Conservation (phyloP, 176 grass and related monocot species). For the Areca catechu region DNA sequence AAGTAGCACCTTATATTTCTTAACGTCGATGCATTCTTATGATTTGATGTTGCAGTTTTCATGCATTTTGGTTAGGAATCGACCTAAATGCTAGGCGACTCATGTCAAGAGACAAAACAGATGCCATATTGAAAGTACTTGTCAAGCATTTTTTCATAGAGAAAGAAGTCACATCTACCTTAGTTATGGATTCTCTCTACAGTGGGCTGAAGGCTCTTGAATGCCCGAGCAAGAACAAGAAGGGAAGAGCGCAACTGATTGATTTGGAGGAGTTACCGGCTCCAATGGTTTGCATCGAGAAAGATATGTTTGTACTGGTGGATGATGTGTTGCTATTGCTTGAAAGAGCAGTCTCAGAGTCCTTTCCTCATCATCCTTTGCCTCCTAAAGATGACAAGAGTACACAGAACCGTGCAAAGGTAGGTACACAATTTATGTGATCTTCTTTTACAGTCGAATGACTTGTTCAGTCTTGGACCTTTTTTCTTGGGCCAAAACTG, state of each 20-base stretch:
- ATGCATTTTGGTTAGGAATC: conserved; percentile 12
- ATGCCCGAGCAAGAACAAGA: conserved; percentile 17
- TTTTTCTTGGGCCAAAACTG: no score
- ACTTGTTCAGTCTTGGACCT: no score
- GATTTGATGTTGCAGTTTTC: conserved; percentile 20
- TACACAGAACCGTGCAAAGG: conserved; percentile 79
- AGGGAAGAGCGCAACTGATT: conserved; percentile 36
- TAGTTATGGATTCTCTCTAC: conserved; percentile 22
- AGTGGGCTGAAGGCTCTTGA: conserved; percentile 18
- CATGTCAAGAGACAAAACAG: conserved; percentile 14
- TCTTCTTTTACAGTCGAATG: no score
- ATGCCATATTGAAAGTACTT: conserved; percentile 18
- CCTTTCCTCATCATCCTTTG: conserved; percentile 50
- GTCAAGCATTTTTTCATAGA: conserved; percentile 23
- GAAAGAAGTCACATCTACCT: conserved; percentile 19
- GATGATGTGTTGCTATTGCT: conserved; percentile 74
- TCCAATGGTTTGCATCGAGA: conserved; percentile 70
- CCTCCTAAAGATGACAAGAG: conserved; percentile 79
- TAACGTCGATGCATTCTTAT: neutral
- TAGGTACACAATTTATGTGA: conserved; percentile 1
- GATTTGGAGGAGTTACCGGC: conserved; percentile 46
- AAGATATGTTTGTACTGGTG: conserved; percentile 72
- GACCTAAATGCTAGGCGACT: conserved; percentile 3
- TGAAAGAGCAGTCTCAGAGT: conserved; percentile 57
- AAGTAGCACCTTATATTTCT: no score